Evolutionary conservation across 495 filamentous ascomycete species (phyloP).

Genomic region (Xylaria intraflava): DNA sequence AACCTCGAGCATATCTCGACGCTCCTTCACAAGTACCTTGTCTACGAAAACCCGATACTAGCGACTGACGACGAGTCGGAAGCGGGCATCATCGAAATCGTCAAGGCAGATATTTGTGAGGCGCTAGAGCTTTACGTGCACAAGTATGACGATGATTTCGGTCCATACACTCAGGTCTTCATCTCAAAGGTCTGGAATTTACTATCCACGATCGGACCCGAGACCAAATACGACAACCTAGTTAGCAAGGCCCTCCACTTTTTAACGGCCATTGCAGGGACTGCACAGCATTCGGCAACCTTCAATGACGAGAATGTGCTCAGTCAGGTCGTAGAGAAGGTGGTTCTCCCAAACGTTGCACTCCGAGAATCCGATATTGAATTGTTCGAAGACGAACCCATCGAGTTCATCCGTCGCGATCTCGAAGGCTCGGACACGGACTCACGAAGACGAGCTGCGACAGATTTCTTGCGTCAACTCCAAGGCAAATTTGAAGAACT

Average conservation of each 20-base stretch:
- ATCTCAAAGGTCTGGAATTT: constrained; percentile 85
- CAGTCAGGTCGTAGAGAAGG: constrained; percentile 83
- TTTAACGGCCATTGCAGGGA: constrained; percentile 78
- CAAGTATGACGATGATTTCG: constrained; percentile 93
- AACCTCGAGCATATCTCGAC: constrained; percentile 66
- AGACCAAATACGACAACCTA: constrained; percentile 92
- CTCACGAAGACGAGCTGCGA: constrained; percentile 82
- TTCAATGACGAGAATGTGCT: constrained; percentile 78
- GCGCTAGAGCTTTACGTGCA: constrained; percentile 76
- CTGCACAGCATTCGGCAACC: constrained; percentile 64
- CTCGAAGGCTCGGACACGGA: constrained; percentile 95
- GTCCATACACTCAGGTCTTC: constrained; percentile 68
- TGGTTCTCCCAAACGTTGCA: constrained; percentile 85
- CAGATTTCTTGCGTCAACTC: constrained; percentile 83
- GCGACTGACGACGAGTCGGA: constrained; percentile 81
- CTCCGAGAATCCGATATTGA: constrained; percentile 91
- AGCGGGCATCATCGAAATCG: constrained; percentile 71
- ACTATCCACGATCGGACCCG: constrained; percentile 73
- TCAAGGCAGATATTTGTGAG: constrained; percentile 90
- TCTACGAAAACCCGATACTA: constrained; percentile 75
- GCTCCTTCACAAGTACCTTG: constrained; percentile 87
- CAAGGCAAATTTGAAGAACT: constrained; percentile 78
- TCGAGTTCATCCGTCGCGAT: constrained; percentile 95
- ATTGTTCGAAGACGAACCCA: constrained; percentile 95
- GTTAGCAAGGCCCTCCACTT: constrained; percentile 92